These are phyloP conservation scores for Acrodontium crateriforme DNA, from an alignment of 2,329 filamentous ascomycete genomes.

Conservation along the genomic window DNA sequence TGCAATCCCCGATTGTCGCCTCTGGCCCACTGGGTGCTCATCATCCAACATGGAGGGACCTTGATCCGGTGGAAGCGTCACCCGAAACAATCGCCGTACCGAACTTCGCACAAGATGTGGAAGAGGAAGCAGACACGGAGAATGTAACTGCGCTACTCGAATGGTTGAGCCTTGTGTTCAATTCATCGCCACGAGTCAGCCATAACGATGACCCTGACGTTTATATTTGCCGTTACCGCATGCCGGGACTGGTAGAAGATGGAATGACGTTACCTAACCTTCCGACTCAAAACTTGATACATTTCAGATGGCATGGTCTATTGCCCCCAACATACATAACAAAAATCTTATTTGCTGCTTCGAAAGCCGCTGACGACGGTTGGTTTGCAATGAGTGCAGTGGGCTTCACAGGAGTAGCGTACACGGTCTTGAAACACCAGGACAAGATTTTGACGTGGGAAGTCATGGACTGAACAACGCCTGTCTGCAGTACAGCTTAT, in stretches of 20 bases:
- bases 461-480: slow-evolving; percentile 20
- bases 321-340: slow-evolving; percentile 23
- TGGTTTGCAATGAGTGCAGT: slow-evolving; percentile 21
- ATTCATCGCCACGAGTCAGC: slow-evolving; percentile 50
- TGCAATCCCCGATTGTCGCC: slow-evolving; percentile 16
- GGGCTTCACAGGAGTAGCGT: slow-evolving; percentile 17
- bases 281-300: slow-evolving; percentile 18
- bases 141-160: slow-evolving; percentile 51
- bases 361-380: slow-evolving; percentile 12
- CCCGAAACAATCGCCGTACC: slow-evolving; percentile 18
- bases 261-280: too few relatives aligned
- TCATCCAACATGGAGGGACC: slow-evolving; percentile 22
- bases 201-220: slow-evolving; percentile 48
- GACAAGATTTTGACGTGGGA: slow-evolving; percentile 20
- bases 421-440: slow-evolving; percentile 16
- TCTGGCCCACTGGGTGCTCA: slow-evolving; percentile 13
- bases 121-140: slow-evolving; percentile 45
- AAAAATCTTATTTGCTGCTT: slow-evolving; percentile 14
- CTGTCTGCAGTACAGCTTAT: too few relatives aligned
- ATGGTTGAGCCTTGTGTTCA: slow-evolving; percentile 56
- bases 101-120: slow-evolving; percentile 14
- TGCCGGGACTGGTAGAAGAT: slow-evolving; percentile 28
- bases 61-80: slow-evolving; percentile 15
- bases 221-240: slow-evolving; percentile 54
- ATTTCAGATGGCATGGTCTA: slow-evolving; percentile 31